Conservation (phyloP, 169 alveolate species). For the Plasmodium ovale region DNA sequence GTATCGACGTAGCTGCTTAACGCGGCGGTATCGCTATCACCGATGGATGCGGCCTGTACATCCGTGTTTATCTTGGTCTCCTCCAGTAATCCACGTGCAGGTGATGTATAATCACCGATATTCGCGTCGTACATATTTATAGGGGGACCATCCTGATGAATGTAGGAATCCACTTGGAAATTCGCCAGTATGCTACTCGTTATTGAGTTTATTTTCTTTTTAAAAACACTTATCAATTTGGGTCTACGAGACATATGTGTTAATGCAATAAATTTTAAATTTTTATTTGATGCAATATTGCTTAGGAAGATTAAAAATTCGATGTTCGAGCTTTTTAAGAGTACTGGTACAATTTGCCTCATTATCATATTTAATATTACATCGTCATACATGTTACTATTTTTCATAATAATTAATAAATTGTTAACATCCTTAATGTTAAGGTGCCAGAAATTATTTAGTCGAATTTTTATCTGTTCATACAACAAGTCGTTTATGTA, state of each 20-base stretch:
- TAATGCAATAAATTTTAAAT: conserved; percentile 37
- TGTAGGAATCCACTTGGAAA: neutral
- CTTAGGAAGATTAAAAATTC: conserved; percentile 70
- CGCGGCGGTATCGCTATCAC: neutral
- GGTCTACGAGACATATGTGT: conserved; percentile 72
- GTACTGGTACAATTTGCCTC: conserved; percentile 61
- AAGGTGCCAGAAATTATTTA: conserved; percentile 68
- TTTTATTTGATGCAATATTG: conserved; percentile 42
- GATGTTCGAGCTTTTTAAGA: conserved; percentile 29
- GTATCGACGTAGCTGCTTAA: neutral
- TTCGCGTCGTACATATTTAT: neutral
- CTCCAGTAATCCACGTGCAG: too few species aligned
- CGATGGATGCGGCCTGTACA: neutral
- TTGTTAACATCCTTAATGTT: conserved; percentile 70
- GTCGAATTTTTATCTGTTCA: conserved; percentile 66
- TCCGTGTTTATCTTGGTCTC: neutral
- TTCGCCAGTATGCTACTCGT: conserved; percentile 33
- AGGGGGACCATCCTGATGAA: neutral
- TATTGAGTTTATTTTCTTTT: conserved; percentile 67
- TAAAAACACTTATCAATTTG: conserved; percentile 39
- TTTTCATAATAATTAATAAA: conserved; percentile 62
- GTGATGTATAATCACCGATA: neutral
- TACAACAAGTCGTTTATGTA: conserved; percentile 45
- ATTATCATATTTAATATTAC: conserved; percentile 66
- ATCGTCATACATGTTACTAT: conserved; percentile 38